phyloP scores from a whole-genome alignment of 441 rosid genomes.

The Pelargonium fulgidum region DNA sequence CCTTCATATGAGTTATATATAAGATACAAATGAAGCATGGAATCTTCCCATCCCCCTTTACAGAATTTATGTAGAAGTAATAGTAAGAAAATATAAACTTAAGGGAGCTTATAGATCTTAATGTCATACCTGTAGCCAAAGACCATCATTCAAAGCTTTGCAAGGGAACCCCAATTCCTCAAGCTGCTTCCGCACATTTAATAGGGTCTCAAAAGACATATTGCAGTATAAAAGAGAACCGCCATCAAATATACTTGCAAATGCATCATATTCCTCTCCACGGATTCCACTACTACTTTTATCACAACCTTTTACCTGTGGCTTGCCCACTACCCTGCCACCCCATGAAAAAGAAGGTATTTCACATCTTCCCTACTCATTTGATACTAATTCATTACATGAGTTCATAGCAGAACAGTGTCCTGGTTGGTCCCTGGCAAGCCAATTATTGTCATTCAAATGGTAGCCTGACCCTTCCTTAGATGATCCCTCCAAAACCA shows the following conservation, averaged over 20 bases:
- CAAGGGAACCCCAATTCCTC: slow-evolving; percentile 94
- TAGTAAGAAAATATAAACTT: slow-evolving; percentile 8
- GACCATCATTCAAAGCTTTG: slow-evolving; percentile 93
- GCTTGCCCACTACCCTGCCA: slow-evolving; percentile 85
- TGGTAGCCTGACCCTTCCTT: slow-evolving; percentile 55
- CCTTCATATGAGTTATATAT: background rate
- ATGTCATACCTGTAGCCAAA: slow-evolving; percentile 83
- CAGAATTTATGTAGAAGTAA: slow-evolving; percentile 12
- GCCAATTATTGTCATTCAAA: slow-evolving; percentile 58
- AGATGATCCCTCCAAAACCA: slow-evolving; percentile 80
- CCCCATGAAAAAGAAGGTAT: slow-evolving; percentile 85
- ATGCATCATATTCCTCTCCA: slow-evolving; percentile 76
- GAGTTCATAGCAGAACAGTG: slow-evolving; percentile 52
- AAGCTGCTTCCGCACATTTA: slow-evolving; percentile 86
- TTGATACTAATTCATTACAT: slow-evolving; percentile 44
- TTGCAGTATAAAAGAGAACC: slow-evolving; percentile 85
- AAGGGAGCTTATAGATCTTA: slow-evolving; percentile 23
- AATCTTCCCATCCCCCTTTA: slow-evolving; percentile 6
- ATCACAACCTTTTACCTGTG: slow-evolving; percentile 48
- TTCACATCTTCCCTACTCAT: slow-evolving; percentile 80
- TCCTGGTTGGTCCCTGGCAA: slow-evolving; percentile 54
- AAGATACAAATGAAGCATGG: background rate
- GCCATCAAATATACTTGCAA: slow-evolving; percentile 82
- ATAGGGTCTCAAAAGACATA: slow-evolving; percentile 88
- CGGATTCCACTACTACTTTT: slow-evolving; percentile 52